Evolutionary conservation across 345 rosid genomes (phyloP), one percentile per base, ranked within the genome.

Genomic region (Iberis pinnata): DNA sequence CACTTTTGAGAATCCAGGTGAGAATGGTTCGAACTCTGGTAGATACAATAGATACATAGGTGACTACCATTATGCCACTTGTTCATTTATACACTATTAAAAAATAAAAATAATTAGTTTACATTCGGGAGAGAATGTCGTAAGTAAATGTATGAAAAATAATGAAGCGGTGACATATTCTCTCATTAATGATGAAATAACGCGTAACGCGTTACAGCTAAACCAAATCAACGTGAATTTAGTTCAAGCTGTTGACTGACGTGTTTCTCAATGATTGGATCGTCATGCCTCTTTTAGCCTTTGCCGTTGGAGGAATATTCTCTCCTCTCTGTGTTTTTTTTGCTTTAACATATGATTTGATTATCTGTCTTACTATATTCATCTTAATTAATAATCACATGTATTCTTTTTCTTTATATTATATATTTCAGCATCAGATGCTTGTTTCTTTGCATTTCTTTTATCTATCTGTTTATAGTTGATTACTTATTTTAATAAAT

Each of bases 161-260:
- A 8, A 31, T 31, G 12, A 49, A 27, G 61, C 69, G 69, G 69
- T 65, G 64, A 43, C 53, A 49, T 49, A 49, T 27, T 6, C 4
- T 26, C 4, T 44, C 48, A 33, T 49, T 32, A 56, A 42, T 43
- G 70, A 49, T 43, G 64, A 14, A 44, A 65, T 58, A 65, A n/a
- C 70, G 70, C 70, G 70, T 66, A 51, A 5, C 70, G 70, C 65
- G 70, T 58, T 58, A 66, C 70, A 66, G 70, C 70, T 58, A 66
- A 66, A 25, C 29, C 2, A 26, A 59, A 59, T 37, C 49, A 51
- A 20, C 50, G 53, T 43, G 20, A 15, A 48, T 22, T 64, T 49
- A 17, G 6, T 42, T n/a, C n/a, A n/a, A 49, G 26, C 27, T 65
- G 39, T 43, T 49, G 47, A 65, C 64, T 49, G 47, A 65, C 64